Base-by-base conservation (phyloP, 345 rosid genomes). In the Punica granatum region DNA sequence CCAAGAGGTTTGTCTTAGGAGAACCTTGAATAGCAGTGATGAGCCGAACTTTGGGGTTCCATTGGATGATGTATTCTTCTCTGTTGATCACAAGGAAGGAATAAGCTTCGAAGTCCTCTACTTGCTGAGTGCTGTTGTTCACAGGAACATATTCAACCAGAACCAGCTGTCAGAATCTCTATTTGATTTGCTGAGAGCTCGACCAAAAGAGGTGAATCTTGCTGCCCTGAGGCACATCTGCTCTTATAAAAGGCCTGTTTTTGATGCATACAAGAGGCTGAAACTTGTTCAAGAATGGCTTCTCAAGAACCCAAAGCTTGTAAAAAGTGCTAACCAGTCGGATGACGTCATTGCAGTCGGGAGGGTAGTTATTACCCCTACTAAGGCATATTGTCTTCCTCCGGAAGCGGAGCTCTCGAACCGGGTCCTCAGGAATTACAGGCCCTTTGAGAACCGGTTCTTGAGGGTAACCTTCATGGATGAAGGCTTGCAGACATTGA, bases 371-470 rank as follows among this genome's bases (percentile, higher is more conserved):
- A 79, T 93, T 63, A 90, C 97, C 63, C 98, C 98, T 41, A 87
- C 86, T 21, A 88, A 74, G 85, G 96, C 90, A 13, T 85, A 87
- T 74, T 88, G 98, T 81, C 87, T 87, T 65, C 96, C 86, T 62
- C 91, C 97, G n/a, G 97, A 88, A 77, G 87, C 80, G 67, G 98
- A 90, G 74, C 93, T 90, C 67, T 93, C 97, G 72, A 93, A 93
- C 70, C 85, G 96, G 77, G 90, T 88, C 61, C 82, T 90, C 63
- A 79, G 96, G 81, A 82, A 78, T 66, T 93, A 88, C 69, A 87
- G 65, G 70, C 77, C 80, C 43, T 79, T 85, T 36, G 79, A 85
- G n/a, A 93, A 92, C 46, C 80, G 87, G 33, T 90, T 92, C 78
- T 53, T 92, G 63, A 87, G 97, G 49, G 94, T 92, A 35, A 87